A percentile compares a stretch with the other conserved stretches of the same genome.
Evolutionary conservation across 192 early-diverging fungal species (phyloP).

Genomic region (Thamnidium elegans): DNA sequence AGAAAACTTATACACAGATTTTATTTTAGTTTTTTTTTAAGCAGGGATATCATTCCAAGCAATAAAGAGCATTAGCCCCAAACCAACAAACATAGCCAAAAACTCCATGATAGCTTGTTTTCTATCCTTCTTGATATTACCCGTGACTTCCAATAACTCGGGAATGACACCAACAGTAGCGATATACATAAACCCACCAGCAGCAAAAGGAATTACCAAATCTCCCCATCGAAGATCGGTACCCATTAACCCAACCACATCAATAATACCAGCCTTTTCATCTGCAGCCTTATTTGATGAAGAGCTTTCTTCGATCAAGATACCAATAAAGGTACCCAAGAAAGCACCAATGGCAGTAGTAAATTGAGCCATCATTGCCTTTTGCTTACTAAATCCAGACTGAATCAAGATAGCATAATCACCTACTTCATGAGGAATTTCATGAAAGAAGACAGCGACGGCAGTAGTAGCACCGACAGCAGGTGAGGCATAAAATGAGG

Average conservation of each 20-base stretch:
- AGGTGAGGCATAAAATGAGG: conserved; percentile 79
- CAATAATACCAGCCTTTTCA: neutral
- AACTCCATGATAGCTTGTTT: conserved; percentile 58
- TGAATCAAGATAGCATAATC: conserved; percentile 87
- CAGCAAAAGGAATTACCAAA: conserved; percentile 84
- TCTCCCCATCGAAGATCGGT: conserved; percentile 68
- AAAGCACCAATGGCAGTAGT: conserved; percentile 80
- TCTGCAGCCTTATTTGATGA: neutral
- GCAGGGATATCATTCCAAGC: conserved; percentile 61
- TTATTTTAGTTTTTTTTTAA: conserved; percentile 2
- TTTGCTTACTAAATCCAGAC: conserved; percentile 70
- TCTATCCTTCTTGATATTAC: conserved; percentile 51
- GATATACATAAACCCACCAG: conserved; percentile 85
- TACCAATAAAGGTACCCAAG: conserved; percentile 73
- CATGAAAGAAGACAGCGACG: conserved; percentile 85
- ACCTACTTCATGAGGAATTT: conserved; percentile 87
- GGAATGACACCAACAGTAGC: conserved; percentile 84
- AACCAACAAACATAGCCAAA: conserved; percentile 67
- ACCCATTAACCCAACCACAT: conserved; percentile 43
- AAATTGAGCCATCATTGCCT: conserved; percentile 77
- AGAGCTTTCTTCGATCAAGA: conserved; percentile 68
- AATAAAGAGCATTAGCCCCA: conserved; percentile 75
- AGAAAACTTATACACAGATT: too few species aligned
- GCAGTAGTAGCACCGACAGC: conserved; percentile 81
- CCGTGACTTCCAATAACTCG: conserved; percentile 66